A percentile compares a stretch with the other conserved stretches of the same genome.
Evolutionary conservation across 208 protist genomes (phyloP).

Genomic region (Acanthamoeba royreba): DNA sequence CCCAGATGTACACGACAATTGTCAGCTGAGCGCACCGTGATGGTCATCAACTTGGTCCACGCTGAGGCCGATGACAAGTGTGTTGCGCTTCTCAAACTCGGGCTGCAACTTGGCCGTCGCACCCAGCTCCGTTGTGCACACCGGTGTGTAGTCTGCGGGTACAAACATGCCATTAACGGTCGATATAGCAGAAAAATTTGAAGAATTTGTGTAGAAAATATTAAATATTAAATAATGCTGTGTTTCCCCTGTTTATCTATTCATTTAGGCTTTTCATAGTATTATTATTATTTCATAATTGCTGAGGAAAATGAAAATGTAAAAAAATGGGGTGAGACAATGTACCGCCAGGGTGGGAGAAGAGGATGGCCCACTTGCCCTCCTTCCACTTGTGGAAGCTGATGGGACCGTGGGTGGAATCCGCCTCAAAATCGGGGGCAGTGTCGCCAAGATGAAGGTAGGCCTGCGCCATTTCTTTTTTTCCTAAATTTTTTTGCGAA

Average conservation of each 20-base stretch:
- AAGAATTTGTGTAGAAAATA: not conserved
- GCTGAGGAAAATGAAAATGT: not conserved
- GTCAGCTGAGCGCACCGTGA: not conserved
- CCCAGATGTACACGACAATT: not conserved
- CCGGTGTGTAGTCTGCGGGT: conserved; percentile 72
- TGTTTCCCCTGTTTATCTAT: no score
- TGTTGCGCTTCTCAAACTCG: conserved; percentile 66
- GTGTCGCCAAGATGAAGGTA: conserved; percentile 52
- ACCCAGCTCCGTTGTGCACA: conserved; percentile 79
- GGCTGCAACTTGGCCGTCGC: conserved; percentile 54
- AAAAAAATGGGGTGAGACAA: not conserved
- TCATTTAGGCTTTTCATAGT: no score
- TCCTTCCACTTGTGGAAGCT: conserved; percentile 64
- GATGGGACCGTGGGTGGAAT: conserved; percentile 62
- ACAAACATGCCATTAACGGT: not conserved
- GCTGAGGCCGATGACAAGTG: conserved; percentile 66
- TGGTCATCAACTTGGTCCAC: conserved; percentile 57
- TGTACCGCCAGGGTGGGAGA: conserved; percentile 48
- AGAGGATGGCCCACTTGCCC: conserved; percentile 52
- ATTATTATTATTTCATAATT: no score
- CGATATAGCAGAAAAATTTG: not conserved
- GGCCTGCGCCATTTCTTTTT: not conserved
- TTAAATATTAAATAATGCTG: not conserved
- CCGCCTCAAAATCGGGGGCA: conserved; percentile 59
- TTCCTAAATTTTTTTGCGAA: no score